Base-by-base conservation (phyloP, 2,329 filamentous ascomycete genomes). In the Scleromitrula shiraiana region DNA sequence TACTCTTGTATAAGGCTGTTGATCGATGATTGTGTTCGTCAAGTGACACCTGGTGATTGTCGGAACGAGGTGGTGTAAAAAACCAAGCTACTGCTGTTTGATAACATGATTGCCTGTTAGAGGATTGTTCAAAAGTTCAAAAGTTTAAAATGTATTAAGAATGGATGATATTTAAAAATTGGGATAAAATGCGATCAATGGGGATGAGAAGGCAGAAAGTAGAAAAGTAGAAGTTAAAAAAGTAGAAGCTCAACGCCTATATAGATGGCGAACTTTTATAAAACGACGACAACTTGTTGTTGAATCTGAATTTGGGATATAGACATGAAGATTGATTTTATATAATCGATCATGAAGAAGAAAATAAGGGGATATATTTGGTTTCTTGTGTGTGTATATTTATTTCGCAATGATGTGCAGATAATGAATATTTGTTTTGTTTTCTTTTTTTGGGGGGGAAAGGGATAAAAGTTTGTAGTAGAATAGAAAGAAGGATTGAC, bases 81-180 rank as follows among this genome's bases (percentile, higher is more conserved):
- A 55, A 56, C 50, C 53, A 53, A 50, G 52, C 56, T 58, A 55
- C 53, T 60, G 59, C 63, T 65, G 61, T 65, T 64, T 62, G 60
- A 53, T 49, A 59, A 58, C 62, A 65, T 65, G 59, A 62, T 64
- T 65, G 61, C 57, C 56, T 59, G 62, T 64, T 60, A 64, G 62
- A 65, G 57, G 57, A 57, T 50, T 56, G 46, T 58, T 62, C 58
- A 58, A 59, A 60, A 61, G 52, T 23, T 50, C n/a, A n/a, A n/a
- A n/a, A n/a, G n/a, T n/a, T n/a, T n/a, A n/a, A 50, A 46, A 41
- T 50, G 45, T 35, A 46, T 49, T 41, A 37, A 56, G 24, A 44
- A 51, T 49, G n/a, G 32, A 49, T 48, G 38, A 39, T 50, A 51
- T 51, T 52, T 45, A 42, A 43, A 47, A 35, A 20, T 48, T 40